Percentiles rank a stretch among this genome's conserved stretches.
phyloP scores from a whole-genome alignment of 495 filamentous ascomycete species.

The Corynascus novoguineensis region DNA sequence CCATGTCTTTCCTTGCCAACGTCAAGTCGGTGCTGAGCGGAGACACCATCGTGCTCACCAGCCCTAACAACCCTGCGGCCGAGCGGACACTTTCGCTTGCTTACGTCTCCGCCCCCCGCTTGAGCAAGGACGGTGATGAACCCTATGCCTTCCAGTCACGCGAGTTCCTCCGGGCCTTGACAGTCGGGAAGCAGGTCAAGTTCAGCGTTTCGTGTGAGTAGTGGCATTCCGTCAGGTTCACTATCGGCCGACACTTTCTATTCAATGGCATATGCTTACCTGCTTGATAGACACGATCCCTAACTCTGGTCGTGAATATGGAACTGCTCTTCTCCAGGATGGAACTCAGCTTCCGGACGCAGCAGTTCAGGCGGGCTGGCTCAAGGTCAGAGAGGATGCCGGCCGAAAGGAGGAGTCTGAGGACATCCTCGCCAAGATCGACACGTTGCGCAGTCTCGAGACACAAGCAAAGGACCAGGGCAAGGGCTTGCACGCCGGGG shows the following conservation, averaged over 20 bases:
- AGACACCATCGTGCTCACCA: conserved; percentile 78
- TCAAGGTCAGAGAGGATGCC: conserved; percentile 86
- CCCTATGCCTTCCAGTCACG: conserved; percentile 87
- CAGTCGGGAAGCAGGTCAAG: conserved; percentile 80
- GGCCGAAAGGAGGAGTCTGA: conserved; percentile 80
- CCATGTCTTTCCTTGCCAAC: conserved; percentile 55
- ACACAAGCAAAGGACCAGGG: conserved; percentile 67
- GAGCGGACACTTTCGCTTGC: conserved; percentile 86
- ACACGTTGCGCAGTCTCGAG: conserved; percentile 72
- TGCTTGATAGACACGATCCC: conserved; percentile 59
- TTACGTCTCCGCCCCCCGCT: conserved; percentile 79
- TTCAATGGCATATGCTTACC: too few species aligned
- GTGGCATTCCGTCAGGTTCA: too few species aligned
- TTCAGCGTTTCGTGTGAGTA: conserved; percentile 62
- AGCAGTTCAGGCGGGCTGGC: conserved; percentile 77
- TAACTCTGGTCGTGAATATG: conserved; percentile 81
- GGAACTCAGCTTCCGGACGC: conserved; percentile 73
- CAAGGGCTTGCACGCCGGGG: conserved; percentile 70
- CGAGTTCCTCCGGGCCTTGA: conserved; percentile 76
- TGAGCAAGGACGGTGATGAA: conserved; percentile 88
- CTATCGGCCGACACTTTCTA: too few species aligned
- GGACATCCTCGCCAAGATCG: conserved; percentile 61
- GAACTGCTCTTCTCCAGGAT: conserved; percentile 64
- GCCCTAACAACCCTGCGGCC: conserved; percentile 63
- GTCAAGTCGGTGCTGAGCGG: conserved; percentile 93